phyloP scores from a whole-genome alignment of 371 early-diverging fungal genomes.

The Catenaria anguillulae region DNA sequence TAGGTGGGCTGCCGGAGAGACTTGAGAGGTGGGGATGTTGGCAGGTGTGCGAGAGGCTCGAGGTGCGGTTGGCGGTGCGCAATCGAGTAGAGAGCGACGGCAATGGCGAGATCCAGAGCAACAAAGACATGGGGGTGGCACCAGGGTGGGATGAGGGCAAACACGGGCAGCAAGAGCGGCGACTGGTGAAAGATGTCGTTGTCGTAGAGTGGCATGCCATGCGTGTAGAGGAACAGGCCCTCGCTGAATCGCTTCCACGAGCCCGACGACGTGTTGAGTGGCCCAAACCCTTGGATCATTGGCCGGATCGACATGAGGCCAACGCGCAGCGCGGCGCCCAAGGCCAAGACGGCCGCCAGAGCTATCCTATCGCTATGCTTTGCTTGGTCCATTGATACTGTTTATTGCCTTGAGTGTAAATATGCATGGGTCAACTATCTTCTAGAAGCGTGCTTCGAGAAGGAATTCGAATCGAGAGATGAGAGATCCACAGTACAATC shows the following conservation, averaged over 20 bases:
- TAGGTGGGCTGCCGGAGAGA: no score
- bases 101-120: conserved; percentile 43
- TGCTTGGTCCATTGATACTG: no score
- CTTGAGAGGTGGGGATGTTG: no score
- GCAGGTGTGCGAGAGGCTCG: conserved; percentile 20
- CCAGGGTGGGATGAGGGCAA: conserved; percentile 35
- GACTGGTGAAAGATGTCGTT: conserved; percentile 77
- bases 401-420: no score
- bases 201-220: conserved; percentile 71
- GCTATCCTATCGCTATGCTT: no score
- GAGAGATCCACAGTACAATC: no score
- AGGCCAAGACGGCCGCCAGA: no score
- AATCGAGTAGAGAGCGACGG: conserved; percentile 33
- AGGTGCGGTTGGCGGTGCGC: conserved; percentile 17
- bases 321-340: no score
- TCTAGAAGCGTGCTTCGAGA: no score
- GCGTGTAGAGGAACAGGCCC: conserved; percentile 62
- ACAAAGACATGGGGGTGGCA: conserved; percentile 42
- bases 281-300: background rate
- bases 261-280: background rate
- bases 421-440: no score
- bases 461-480: no score
- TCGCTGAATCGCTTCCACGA: conserved; percentile 48
- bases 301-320: no score
- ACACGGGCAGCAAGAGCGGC: conserved; percentile 56